Evolutionary conservation across 768 basidiomycete species (phyloP).

Genomic region (Suillus brevipes): DNA sequence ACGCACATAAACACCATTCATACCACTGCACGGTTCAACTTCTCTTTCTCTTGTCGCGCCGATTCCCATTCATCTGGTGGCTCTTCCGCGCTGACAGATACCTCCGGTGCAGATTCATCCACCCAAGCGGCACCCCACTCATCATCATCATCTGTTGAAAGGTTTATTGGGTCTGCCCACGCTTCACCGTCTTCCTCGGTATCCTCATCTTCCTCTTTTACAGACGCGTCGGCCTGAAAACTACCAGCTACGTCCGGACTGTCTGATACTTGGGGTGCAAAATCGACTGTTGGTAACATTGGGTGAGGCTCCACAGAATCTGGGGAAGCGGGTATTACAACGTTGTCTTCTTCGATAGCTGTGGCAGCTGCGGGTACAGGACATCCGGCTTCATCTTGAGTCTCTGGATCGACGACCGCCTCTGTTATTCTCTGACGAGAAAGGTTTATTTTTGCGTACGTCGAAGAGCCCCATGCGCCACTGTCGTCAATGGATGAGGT

Average conservation of each 20-base stretch:
- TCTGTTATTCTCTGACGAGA: conserved; percentile 8
- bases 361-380: background rate
- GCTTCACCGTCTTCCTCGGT: conserved; percentile 18
- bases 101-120: conserved; percentile 18
- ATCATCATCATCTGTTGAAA: conserved; percentile 10
- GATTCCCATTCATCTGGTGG: conserved; percentile 66
- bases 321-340: background rate
- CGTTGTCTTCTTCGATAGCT: background rate
- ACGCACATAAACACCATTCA: conserved; percentile 28
- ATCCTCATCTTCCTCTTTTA: conserved; percentile 14
- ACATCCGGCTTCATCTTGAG: conserved; percentile 1
- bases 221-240: conserved; percentile 39
- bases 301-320: conserved; percentile 7
- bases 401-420: background rate
- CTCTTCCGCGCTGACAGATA: conserved; percentile 21
- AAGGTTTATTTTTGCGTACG: conserved; percentile 15
- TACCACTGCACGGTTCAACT: conserved; percentile 65
- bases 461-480: conserved; percentile 13
- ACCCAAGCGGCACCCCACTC: conserved; percentile 49
- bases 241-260: conserved; percentile 48
- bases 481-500: conserved; percentile 11
- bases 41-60: conserved; percentile 57
- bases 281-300: conserved; percentile 5
- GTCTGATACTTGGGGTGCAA: conserved; percentile 10
- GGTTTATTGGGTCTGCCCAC: conserved; percentile 11